phyloP scores from a whole-genome alignment of 2,329 filamentous ascomycete genomes.

The Sclerotinia minor region DNA sequence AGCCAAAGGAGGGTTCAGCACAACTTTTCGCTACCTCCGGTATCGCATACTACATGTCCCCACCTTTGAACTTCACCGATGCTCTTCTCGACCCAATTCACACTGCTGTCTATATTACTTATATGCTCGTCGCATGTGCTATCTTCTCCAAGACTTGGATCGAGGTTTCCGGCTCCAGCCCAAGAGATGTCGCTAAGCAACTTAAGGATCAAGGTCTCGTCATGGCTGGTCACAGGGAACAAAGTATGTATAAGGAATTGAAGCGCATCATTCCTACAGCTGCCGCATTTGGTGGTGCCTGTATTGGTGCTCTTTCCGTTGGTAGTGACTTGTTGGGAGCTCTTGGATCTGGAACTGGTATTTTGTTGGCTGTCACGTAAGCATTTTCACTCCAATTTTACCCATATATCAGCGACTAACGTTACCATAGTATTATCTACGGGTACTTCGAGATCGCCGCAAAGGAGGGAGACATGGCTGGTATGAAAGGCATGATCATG shows the following conservation, averaged over 20 bases:
- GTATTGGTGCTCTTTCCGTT: constrained; percentile 96
- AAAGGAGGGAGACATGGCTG: constrained; percentile 93
- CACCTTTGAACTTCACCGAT: constrained; percentile 95
- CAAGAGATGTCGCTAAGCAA: constrained; percentile 98
- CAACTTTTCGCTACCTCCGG: constrained; percentile 93
- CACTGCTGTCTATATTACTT: constrained; percentile 90
- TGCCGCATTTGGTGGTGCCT: constrained; percentile 96
- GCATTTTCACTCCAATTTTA: constrained; percentile 45
- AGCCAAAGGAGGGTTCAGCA: constrained; percentile 91
- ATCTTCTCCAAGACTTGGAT: constrained; percentile 99
- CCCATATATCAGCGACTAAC: constrained; percentile 42
- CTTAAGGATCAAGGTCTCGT: constrained; percentile 99
- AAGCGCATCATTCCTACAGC: constrained; percentile 99
- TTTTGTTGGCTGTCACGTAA: constrained; percentile 96
- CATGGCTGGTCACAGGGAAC: constrained; percentile 98
- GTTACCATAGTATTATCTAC: constrained; percentile 81
- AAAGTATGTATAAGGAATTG: constrained; percentile 99
- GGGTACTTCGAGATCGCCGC: constrained; percentile 99
- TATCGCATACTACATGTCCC: constrained; percentile 99
- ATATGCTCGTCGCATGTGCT: constrained; percentile 97
- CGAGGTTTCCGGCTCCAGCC: constrained; percentile 96
- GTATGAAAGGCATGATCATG: constrained; percentile 74
- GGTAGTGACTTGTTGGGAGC: constrained; percentile 94
- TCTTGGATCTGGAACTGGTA: constrained; percentile 95
- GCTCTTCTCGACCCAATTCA: constrained; percentile 96